Evolutionary conservation across 805 yeast genomes (phyloP).

Genomic region (Debaryomyces prosopidis): DNA sequence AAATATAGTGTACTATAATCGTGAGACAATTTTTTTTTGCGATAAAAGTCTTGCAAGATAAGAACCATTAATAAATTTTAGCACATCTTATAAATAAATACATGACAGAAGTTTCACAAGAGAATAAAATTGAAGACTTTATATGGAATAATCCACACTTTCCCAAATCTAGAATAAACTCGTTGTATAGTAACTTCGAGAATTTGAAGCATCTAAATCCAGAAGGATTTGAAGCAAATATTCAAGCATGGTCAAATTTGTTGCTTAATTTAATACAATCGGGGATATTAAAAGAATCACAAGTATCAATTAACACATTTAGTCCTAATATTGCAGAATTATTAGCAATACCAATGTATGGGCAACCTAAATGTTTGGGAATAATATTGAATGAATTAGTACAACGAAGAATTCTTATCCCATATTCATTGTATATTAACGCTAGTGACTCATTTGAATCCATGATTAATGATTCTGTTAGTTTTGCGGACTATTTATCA

Average conservation of each 20-base stretch:
- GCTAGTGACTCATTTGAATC: constrained; percentile 5
- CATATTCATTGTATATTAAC: constrained; percentile 13
- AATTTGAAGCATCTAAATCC: constrained; percentile 33
- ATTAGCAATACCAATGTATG: constrained; percentile 28
- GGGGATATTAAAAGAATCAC: constrained; percentile 14
- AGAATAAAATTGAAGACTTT: constrained; percentile 6
- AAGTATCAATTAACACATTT: constrained; percentile 14
- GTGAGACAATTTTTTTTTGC: background rate
- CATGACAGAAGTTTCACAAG: background rate
- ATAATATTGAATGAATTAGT: constrained; percentile 27
- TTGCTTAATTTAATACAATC: constrained; percentile 19
- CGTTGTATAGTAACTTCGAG: constrained; percentile 37
- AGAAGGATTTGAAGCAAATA: constrained; percentile 44
- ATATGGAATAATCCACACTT: constrained; percentile 20
- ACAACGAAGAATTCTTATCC: constrained; percentile 15
- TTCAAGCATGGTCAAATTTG: constrained; percentile 36
- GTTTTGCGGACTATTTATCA: constrained; percentile 8
- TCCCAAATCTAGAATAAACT: constrained; percentile 28
- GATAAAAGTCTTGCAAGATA: background rate
- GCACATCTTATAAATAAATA: background rate
- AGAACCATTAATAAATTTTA: background rate
- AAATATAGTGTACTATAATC: background rate
- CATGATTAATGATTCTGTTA: background rate
- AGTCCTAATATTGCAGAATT: constrained; percentile 15
- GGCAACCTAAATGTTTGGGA: constrained; percentile 30